Percentiles rank a stretch among this genome's conserved stretches.
These are phyloP conservation scores for Mycosphaerella sp. DNA, from an alignment of 2,329 filamentous ascomycete species.

Conservation along the genomic window DNA sequence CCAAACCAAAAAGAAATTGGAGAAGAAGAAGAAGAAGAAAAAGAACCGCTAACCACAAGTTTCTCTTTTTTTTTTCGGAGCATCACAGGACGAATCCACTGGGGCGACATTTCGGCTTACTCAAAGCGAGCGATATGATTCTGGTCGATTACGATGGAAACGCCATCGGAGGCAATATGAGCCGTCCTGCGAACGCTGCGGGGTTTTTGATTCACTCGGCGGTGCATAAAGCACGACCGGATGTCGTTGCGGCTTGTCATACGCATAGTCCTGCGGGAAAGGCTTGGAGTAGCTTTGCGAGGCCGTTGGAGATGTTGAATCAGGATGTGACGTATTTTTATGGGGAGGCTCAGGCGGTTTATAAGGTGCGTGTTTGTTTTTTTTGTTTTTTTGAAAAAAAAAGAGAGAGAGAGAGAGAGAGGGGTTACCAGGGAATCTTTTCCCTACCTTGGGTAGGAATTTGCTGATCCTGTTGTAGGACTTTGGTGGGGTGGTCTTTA, in stretches of 20 bases:
- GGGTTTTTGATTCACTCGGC: conserved; percentile 66
- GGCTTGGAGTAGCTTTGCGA: conserved; percentile 61
- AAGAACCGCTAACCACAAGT: background rate
- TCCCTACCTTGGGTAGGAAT: background rate
- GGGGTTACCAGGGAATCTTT: too few species aligned
- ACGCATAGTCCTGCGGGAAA: conserved; percentile 61
- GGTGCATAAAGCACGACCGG: conserved; percentile 60
- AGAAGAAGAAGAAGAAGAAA: too few species aligned
- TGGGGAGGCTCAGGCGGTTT: conserved; percentile 57
- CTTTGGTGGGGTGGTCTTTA: conserved; percentile 60
- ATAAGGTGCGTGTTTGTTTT: conserved; percentile 33
- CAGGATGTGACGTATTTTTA: conserved; percentile 62
- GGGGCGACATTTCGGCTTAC: conserved; percentile 58
- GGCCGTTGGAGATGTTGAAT: conserved; percentile 63
- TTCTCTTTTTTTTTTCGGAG: too few species aligned
- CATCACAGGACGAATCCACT: conserved; percentile 54
- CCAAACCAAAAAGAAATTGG: too few species aligned
- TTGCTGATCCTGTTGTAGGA: conserved; percentile 32
- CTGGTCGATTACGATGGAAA: conserved; percentile 58
- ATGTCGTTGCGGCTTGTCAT: conserved; percentile 67
- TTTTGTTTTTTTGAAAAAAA: too few species aligned
- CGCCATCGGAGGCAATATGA: conserved; percentile 57
- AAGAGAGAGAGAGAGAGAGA: too few species aligned
- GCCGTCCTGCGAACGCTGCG: conserved; percentile 57
- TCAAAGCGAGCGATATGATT: conserved; percentile 62